Percentiles rank a stretch among this genome's conserved stretches.
phyloP scores from a whole-genome alignment of 1,139 yeast species.

The Sugiyamaella xylanicola region DNA sequence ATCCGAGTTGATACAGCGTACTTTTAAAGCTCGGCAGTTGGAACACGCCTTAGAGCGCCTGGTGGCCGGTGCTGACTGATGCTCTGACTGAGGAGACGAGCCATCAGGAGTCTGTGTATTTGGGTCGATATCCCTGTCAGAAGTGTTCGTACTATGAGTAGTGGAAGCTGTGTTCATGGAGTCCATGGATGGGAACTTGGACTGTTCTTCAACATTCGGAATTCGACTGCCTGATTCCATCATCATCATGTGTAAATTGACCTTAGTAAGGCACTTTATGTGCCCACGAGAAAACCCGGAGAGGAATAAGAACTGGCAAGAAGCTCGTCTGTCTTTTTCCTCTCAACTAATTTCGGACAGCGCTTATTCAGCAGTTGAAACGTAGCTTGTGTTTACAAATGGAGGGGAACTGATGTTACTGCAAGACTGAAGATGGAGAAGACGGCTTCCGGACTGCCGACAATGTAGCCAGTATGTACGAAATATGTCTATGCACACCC shows the following conservation, averaged over 20 bases:
- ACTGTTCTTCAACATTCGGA: background rate
- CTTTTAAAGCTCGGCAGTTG: conserved; percentile 77
- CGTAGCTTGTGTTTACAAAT: too few relatives aligned
- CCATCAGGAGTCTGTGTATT: background rate
- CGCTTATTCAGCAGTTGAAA: background rate
- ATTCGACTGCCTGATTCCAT: background rate
- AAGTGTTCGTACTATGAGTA: background rate
- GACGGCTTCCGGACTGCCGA: background rate
- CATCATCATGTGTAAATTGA: background rate
- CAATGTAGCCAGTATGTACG: background rate
- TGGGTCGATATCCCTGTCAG: background rate
- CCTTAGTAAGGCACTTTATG: background rate
- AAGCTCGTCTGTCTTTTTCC: background rate
- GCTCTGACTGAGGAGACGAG: background rate
- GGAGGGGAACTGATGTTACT: too few relatives aligned
- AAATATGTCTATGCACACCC: background rate
- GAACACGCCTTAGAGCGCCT: conserved; percentile 68
- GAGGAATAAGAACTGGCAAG: background rate
- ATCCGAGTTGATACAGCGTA: conserved; percentile 77
- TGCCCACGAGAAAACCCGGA: background rate
- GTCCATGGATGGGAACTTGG: background rate
- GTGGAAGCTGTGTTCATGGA: background rate
- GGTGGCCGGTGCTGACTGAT: background rate
- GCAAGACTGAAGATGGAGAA: background rate
- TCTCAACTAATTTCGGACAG: background rate